Evolutionary conservation across 805 yeast species (phyloP), one percentile per base, ranked within the genome.

Genomic region (Barnettozyma californica): DNA sequence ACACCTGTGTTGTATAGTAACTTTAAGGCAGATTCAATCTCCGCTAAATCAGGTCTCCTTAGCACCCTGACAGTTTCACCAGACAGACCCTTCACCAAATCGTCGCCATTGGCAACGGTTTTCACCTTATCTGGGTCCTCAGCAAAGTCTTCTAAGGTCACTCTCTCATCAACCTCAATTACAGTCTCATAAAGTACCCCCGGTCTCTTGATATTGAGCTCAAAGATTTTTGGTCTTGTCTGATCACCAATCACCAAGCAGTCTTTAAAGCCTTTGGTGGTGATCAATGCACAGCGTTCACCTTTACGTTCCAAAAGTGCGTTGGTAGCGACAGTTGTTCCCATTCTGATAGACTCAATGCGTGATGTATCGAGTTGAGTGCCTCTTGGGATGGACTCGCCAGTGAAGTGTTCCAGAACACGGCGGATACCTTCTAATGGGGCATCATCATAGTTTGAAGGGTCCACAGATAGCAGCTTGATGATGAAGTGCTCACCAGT

Each of bases 241-340:
- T 92, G 98, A 61, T 88, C 90, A 2, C 98, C 98, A 56, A 92
- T 91, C 2, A 73, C 67, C 52, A 92, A 70, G 36, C 87, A 81
- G 61, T 92, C 97, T 56, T 79, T 80, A 67, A 89, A 92, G 0
- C 97, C 99, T 58, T 81, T 84, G 14, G 97, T 87, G 2, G 95
- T 89, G 5, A 91, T 66, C 50, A 92, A 73, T 1, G 94, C 95
- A 57, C 95, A 91, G 29, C 81, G 70, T 49, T 90, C 95, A 45
- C 98, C 99, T 61, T 90, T 90, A 53, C 98, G 76, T 62, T 92
- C 98, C 51, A 92, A 73, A 31, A 94, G 74, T 1, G 98, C 97
- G 68, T 92, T 92, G 8, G 98, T 92, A 2, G 99, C 98, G 10
- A 90, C 94, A 0, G 97, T 91, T 4, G 97, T 90, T 3, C 97